These are phyloP conservation scores for Laburnicola sp. DNA, from an alignment of 2,329 filamentous ascomycete genomes.

Conservation along the genomic window DNA sequence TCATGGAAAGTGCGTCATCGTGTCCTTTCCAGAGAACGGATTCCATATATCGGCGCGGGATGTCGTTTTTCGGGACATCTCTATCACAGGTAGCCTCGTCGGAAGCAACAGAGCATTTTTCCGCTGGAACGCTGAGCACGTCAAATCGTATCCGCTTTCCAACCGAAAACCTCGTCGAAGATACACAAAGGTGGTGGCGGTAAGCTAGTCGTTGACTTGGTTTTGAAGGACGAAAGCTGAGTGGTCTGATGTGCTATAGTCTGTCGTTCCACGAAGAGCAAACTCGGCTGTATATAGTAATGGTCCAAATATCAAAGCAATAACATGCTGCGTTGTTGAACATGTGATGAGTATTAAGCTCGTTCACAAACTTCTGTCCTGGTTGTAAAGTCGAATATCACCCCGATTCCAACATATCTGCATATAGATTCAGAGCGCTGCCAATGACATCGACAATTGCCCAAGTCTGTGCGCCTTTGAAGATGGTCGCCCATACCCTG, in stretches of 20 bases:
- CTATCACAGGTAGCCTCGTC: constrained; percentile 48
- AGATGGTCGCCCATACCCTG: constrained; percentile 49
- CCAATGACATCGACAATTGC: constrained; percentile 50
- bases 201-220: constrained; percentile 51
- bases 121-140: no score
- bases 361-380: no score
- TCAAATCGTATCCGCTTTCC: constrained; percentile 42
- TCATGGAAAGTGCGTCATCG: constrained; percentile 52
- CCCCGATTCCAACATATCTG: constrained; percentile 44
- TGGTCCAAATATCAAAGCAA: no score
- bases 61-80: constrained; percentile 52
- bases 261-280: no score
- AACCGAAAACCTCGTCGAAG: constrained; percentile 48
- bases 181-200: constrained; percentile 51
- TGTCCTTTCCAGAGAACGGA: constrained; percentile 52
- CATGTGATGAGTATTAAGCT: no score
- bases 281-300: no score
- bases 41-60: constrained; percentile 50
- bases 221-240: constrained; percentile 6
- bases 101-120: constrained; percentile 51
- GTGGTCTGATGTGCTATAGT: no score
- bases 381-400: constrained; percentile 24
- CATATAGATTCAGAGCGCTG: constrained; percentile 46
- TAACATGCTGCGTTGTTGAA: no score
- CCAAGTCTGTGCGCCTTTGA: constrained; percentile 50